Base-by-base conservation (phyloP, 805 yeast species). In the Starmerella geochares region DNA sequence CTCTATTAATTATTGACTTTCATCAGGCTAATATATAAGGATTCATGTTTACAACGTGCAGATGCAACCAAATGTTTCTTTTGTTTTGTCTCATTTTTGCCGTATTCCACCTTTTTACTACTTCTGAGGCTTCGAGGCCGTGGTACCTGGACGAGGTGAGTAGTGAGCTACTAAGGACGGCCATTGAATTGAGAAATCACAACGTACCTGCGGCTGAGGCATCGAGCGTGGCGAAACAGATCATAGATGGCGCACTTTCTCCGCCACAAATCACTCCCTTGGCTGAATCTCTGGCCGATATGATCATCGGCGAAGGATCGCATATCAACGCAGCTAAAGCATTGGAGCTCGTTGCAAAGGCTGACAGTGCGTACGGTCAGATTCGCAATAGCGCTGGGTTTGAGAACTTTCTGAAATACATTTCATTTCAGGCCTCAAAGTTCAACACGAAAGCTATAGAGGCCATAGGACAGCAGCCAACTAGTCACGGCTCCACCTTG, bases 251-350 rank as follows among this genome's bases (percentile, higher is more conserved):
- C 1, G 58, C 52, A 9, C 36, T 56, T 8, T 36, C 54, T 5
- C 54, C 54, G 4, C 59, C 59, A 10, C 59, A 56, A 36, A 52
- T 47, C n/a, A 50, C 57, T 2, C 39, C 24, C 3, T 21, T 54
- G 10, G 44, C 28, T 6, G 25, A 39, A 14, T n/a, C 52, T 10
- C 23, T 33, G 13, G 47, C 52, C 8, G 23, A 20, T 6, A 38
- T 43, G 16, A 14, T 54, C 10, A 38, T 47, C 4, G 20, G 19
- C 13, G 50, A 50, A n/a, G 57, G 54, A 24, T 16, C 28, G 2
- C 20, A 35, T n/a, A 25, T 51, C 14, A 46, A 46, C 7, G 50
- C 52, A 2, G 17, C 35, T 6, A 32, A 41, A 3, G 38, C 42
- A 0, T 21, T 47, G 37, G 16, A 38, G 16, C 27, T 56, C 8